Conservation (phyloP, 306 rosid genomes). For the Glycine tomentella region DNA sequence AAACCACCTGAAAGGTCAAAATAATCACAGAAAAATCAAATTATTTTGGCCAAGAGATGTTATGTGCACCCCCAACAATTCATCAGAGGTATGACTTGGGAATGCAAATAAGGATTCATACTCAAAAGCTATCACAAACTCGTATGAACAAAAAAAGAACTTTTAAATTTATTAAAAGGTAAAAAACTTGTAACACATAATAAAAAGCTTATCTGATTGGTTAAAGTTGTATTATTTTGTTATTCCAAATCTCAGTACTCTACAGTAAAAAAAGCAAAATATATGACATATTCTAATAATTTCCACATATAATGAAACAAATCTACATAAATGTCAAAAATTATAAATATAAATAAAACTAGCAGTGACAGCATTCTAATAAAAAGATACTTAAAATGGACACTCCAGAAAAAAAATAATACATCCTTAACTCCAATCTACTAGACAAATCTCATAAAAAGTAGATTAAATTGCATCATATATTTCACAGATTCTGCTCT, state of each 20-base stretch:
- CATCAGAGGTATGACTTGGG: conserved; percentile 4
- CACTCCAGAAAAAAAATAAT: neutral
- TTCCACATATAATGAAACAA: conserved; percentile 26
- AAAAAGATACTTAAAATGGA: conserved; percentile 37
- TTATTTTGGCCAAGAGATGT: conserved; percentile 31
- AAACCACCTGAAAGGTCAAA: conserved; percentile 64
- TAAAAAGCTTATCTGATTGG: conserved; percentile 5
- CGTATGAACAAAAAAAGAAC: neutral
- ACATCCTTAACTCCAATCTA: conserved; percentile 22
- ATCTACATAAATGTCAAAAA: conserved; percentile 33
- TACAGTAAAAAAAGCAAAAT: conserved; percentile 4
- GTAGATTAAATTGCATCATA: conserved; percentile 10
- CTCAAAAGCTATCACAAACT: conserved; percentile 20
- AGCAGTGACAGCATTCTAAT: conserved; percentile 10
- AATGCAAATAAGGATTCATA: conserved; percentile 23
- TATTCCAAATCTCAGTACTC: neutral
- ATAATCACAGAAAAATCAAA: conserved; percentile 43
- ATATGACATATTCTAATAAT: conserved; percentile 35
- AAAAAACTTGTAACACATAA: neutral
- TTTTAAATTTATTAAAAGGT: neutral
- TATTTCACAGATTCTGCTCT: neutral
- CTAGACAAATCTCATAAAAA: conserved; percentile 19
- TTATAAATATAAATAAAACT: conserved; percentile 8
- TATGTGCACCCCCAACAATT: conserved; percentile 1
- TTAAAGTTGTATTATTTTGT: conserved; percentile 27